Evolutionary conservation across 441 rosid species (phyloP), one percentile per base, ranked within the genome.

Genomic region (Corymbia calophylla): DNA sequence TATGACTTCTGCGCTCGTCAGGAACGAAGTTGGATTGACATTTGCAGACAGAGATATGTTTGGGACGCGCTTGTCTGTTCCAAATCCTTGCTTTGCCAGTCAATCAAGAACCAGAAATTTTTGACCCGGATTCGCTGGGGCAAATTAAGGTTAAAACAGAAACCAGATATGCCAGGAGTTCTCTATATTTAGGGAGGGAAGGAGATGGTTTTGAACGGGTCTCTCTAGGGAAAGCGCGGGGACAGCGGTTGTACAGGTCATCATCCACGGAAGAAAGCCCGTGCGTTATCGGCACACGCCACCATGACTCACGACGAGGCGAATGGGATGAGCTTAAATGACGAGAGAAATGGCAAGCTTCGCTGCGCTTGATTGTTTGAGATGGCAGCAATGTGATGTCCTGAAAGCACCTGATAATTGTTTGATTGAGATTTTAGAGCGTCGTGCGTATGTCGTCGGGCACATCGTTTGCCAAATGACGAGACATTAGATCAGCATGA

Each of bases 61-160:
- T 55, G 88, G 35, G 87, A 85, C 32, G 87, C 58, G 77, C 84
- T 81, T 87, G 89, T 92, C 54, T 23, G 89, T 85, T 92, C 73
- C 44, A 29, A 64, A 44, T 2, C 44, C 23, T 44, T 47, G 84
- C 84, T 47, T 66, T 86, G 49, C 39, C 60, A 9, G 90, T 89
- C 77, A 87, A 94, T 88, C 87, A 80, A 92, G 10, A 91, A 89
- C 91, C 92, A 88, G 89, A 56, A 35, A 89, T 89, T 92, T 92
- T 77, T 44, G 51, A 27, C 31, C 92, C 94, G 87, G 81, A 55
- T 73, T 92, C 92, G 88, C 60, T 77, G 94, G 91, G 60, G 13
- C 62, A 85, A 90, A 77, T 11, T 19, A 39, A 9, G 35, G 27
- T 80, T 73, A 77, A 51, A 66, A 47, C n/a, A 11, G 54, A 18